These are phyloP conservation scores for Cucumis melo DNA, from an alignment of 306 rosid species.

Conservation along the genomic window DNA sequence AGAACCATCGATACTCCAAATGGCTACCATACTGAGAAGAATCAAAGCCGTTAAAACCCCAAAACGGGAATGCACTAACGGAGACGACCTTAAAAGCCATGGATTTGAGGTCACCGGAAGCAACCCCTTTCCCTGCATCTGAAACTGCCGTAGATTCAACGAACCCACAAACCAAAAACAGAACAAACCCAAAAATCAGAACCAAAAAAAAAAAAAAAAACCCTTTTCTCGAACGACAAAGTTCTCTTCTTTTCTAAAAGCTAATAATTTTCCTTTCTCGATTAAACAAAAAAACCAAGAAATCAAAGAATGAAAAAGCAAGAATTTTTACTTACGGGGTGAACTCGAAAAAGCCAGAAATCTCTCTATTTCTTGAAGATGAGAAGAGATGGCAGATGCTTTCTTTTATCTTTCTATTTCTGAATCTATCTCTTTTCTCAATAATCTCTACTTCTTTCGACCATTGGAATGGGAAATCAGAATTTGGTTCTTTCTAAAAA, in stretches of 20 bases:
- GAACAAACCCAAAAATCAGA: neutral
- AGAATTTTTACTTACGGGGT: constrained; percentile 1
- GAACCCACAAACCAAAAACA: neutral
- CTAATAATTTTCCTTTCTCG: neutral
- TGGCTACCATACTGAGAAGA: constrained; percentile 36
- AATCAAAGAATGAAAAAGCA: neutral
- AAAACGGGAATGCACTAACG: constrained; percentile 47
- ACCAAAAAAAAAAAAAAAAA: neutral
- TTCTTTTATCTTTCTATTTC: neutral
- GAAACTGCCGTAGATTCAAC: constrained; percentile 4
- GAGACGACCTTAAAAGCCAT: constrained; percentile 20
- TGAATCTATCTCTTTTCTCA: neutral
- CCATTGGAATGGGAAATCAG: neutral
- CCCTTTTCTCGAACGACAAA: neutral
- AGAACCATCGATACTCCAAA: constrained; percentile 62
- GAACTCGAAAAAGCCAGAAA: neutral
- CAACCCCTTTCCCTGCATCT: constrained; percentile 57
- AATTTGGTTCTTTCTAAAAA: neutral
- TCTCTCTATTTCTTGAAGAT: neutral
- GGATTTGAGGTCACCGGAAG: constrained; percentile 18
- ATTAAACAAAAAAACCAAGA: neutral
- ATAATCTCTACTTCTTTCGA: neutral
- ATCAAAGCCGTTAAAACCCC: constrained; percentile 41
- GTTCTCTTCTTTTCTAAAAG: neutral
- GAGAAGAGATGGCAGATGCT: neutral